These are phyloP conservation scores for Cryptococcus sp. DNA, from an alignment of 1,284 basidiomycete species.

Conservation along the genomic window DNA sequence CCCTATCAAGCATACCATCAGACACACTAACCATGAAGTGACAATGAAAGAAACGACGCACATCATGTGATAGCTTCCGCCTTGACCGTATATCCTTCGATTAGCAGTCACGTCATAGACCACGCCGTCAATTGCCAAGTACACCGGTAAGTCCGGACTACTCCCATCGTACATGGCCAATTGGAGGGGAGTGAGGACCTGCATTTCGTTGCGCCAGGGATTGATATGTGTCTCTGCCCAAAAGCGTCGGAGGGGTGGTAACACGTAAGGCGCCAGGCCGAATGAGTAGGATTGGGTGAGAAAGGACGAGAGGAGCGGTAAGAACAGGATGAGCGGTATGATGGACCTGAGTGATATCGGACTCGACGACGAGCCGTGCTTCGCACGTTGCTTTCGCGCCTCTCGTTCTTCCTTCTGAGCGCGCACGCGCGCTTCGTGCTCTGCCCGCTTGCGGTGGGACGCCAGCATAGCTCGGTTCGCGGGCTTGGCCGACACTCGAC, in stretches of 20 bases:
- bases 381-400: conserved; percentile 1
- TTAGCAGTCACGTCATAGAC: conserved; percentile 86
- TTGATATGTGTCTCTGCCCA: conserved; percentile 26
- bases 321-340: conserved; percentile 37
- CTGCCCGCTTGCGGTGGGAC: conserved; percentile 32
- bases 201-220: conserved; percentile 14
- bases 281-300: conserved; percentile 42
- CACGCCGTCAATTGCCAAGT: conserved; percentile 85
- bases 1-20: conserved; percentile 57
- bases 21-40: not conserved
- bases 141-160: conserved; percentile 70
- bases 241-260: conserved; percentile 22
- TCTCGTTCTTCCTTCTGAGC: conserved; percentile 9
- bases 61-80: conserved; percentile 83
- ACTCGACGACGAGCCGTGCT: conserved; percentile 7
- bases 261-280: conserved; percentile 22
- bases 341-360: conserved; percentile 11
- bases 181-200: conserved; percentile 42
- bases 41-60: conserved; percentile 53
- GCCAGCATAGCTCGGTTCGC: conserved; percentile 59
- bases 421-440: conserved; percentile 28
- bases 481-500: conserved; percentile 63
- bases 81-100: conserved; percentile 81
- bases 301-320: conserved; percentile 45
- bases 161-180: conserved; percentile 76